These are phyloP conservation scores for Zymoseptoria crescenta DNA, from an alignment of 2,329 filamentous ascomycete species.

Conservation along the genomic window DNA sequence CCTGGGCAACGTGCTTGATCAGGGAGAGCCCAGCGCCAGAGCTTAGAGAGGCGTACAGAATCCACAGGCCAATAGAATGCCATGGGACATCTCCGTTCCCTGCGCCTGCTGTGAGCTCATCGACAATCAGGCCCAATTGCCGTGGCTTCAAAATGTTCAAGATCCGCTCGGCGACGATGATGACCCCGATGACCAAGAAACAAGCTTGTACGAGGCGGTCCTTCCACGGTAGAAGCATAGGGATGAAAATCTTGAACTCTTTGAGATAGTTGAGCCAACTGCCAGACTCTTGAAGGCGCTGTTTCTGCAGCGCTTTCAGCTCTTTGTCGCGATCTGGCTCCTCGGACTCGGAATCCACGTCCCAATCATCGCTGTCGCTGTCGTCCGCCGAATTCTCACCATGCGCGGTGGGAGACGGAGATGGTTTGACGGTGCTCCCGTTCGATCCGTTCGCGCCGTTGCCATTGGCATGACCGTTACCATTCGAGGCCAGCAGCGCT, in stretches of 20 bases:
- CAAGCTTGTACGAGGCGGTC: conserved; percentile 60
- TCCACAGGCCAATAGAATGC: conserved; percentile 47
- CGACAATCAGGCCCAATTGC: conserved; percentile 71
- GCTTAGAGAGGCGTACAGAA: conserved; percentile 42
- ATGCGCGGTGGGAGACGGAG: conserved; percentile 3
- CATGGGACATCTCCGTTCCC: conserved; percentile 43
- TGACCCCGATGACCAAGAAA: conserved; percentile 57
- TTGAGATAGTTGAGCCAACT: conserved; percentile 72
- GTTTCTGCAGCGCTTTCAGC: conserved; percentile 45
- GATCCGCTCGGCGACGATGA: conserved; percentile 61
- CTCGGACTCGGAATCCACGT: conserved; percentile 40
- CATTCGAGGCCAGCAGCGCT: conserved; percentile 14
- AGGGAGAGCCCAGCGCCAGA: conserved; percentile 46
- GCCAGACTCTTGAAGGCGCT: conserved; percentile 64
- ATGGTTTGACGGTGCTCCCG: conserved; percentile 1
- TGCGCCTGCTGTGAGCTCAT: conserved; percentile 51
- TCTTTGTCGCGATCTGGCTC: conserved; percentile 50
- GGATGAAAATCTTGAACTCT: conserved; percentile 65
- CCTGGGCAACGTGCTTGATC: conserved; percentile 45
- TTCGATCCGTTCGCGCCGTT: conserved; percentile 11
- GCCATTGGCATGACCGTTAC: background rate
- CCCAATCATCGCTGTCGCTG: conserved; percentile 8
- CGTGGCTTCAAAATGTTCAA: conserved; percentile 73
- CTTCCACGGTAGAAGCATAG: conserved; percentile 69
- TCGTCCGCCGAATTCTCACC: conserved; percentile 2